Base-by-base conservation (phyloP, 2,329 filamentous ascomycete genomes). In the Ceratocystis harringtonii region DNA sequence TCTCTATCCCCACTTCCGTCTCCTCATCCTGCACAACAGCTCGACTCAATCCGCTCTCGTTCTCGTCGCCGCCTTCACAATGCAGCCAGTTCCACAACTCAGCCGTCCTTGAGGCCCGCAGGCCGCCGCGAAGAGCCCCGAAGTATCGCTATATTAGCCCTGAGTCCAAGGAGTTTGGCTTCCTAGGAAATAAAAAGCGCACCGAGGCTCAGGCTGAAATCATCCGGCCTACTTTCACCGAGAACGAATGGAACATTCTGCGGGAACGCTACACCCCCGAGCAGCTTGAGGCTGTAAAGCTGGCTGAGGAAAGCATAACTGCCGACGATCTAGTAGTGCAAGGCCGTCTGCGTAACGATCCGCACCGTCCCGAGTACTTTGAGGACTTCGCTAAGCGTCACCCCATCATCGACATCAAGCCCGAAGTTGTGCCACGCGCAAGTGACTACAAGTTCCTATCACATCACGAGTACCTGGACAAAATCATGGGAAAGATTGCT, bases 351-450 rank as follows among this genome's bases (percentile, higher is more conserved):
- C 85, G 90, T 68, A 80, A 78, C 65, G 91, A 95, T 73, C 81
- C 85, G 7, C 88, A 89, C 79, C 79, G 80, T 64, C 78, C 92
- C 62, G 79, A 83, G 68, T 94, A 95, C 74, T 77, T 92, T 65
- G 91, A 96, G 73, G 90, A 95, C 74, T 88, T 96, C 72, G 84
- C 87, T 67, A 81, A 82, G 66, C 81, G 92, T 69, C 84, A 90
- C 72, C 89, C 90, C 64, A 80, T 89, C 62, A 82, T 94, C 68
- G 92, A 97, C 77, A 82, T 86, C 73, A 84, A 78, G 74, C 81
- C 76, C 70, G 79, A 76, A 66, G 76, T 71, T 74, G 60, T 74
- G 76, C 72, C 76, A 74, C 71, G 80, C 79, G 71, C 83, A 65
- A 77, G 79, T 62, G 79, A 85, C 68, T 72, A 72, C 57, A 76